Evolutionary conservation across 805 yeast genomes (phyloP).

Genomic region (Metschnikowia lachancei): DNA sequence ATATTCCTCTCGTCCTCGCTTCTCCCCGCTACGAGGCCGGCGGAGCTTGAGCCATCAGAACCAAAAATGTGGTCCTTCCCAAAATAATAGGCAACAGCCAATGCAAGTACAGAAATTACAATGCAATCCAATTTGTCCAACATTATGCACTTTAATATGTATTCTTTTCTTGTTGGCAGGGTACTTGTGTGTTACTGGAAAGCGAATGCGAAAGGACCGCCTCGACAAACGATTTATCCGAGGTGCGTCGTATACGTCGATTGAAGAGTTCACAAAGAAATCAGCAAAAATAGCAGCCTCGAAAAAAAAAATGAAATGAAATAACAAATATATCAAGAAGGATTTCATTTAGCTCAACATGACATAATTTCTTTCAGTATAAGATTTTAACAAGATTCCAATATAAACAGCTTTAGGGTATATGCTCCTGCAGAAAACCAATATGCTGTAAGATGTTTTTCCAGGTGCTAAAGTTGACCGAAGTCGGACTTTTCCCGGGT

Average conservation of each 20-base stretch:
- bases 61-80: conserved; percentile 53
- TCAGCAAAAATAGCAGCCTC: no score
- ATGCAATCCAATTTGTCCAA: conserved; percentile 71
- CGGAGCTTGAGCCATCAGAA: conserved; percentile 34
- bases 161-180: background rate
- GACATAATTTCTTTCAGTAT: no score
- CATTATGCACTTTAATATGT: conserved; percentile 30
- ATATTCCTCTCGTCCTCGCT: conserved; percentile 50
- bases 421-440: background rate
- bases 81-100: conserved; percentile 65
- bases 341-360: no score
- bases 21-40: conserved; percentile 31
- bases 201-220: conserved; percentile 2
- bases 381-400: no score
- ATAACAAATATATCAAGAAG: no score
- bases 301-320: no score
- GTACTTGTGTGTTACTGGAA: background rate
- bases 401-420: background rate
- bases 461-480: background rate
- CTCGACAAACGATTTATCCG: background rate
- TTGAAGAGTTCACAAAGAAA: no score
- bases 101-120: conserved; percentile 61
- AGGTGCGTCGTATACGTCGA: background rate
- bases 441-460: background rate
- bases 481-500: background rate